phyloP scores from a whole-genome alignment of 257 asterid genomes.

The Capsicum pubescens region DNA sequence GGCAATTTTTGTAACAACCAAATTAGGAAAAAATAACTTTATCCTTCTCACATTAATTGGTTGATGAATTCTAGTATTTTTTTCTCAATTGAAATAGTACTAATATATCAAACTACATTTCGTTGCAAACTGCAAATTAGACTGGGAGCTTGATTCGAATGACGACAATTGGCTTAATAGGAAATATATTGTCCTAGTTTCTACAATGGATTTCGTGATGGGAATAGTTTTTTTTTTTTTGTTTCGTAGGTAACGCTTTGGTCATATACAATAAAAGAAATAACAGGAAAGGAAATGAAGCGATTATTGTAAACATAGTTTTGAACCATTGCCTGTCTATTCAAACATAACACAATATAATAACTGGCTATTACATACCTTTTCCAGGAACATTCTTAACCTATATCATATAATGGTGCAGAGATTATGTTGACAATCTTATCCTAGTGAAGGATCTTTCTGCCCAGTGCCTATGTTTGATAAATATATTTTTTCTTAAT shows the following conservation, averaged over 20 bases:
- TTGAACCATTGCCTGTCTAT: background rate
- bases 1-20: background rate
- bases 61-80: background rate
- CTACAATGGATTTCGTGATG: background rate
- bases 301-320: too few relatives aligned
- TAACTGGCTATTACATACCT: background rate
- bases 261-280: background rate
- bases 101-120: background rate
- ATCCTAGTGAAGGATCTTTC: background rate
- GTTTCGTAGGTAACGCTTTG: background rate
- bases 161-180: background rate
- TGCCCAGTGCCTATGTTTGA: background rate
- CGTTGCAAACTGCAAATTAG: background rate
- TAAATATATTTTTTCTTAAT: background rate
- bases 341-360: background rate
- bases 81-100: background rate
- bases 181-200: background rate
- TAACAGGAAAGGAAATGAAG: background rate
- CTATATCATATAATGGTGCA: background rate
- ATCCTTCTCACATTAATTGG: too few relatives aligned
- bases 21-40: too few relatives aligned
- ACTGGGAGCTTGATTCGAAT: background rate
- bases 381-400: conserved; percentile 14
- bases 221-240: background rate
- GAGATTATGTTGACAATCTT: conserved; percentile 8